A percentile compares a stretch with the other conserved stretches of the same genome.
These are phyloP conservation scores for Ophiostoma quercus DNA, from an alignment of 2,329 filamentous ascomycete species.

Conservation along the genomic window DNA sequence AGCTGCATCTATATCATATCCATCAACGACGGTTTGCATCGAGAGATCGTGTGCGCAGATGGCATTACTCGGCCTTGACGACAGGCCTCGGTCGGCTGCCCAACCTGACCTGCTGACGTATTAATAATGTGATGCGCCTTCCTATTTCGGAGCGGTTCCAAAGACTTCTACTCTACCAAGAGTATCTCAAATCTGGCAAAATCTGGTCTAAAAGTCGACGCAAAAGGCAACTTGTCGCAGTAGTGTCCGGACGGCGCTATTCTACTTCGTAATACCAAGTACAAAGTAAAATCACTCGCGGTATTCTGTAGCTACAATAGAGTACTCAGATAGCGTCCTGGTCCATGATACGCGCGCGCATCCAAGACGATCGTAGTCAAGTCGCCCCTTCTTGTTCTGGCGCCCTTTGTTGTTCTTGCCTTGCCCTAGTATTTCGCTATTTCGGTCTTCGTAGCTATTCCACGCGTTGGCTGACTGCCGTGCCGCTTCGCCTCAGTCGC, in stretches of 20 bases:
- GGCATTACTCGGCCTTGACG: not conserved
- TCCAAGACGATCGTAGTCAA: not conserved
- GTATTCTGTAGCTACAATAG: not conserved
- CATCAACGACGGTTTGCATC: not conserved
- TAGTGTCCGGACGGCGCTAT: not conserved
- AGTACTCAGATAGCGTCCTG: not conserved
- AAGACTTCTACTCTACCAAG: not conserved
- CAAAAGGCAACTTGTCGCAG: not conserved
- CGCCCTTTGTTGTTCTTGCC: constrained; percentile 13
- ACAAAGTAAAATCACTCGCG: not conserved
- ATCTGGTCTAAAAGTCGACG: not conserved
- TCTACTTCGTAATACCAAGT: not conserved
- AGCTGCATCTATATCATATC: not conserved
- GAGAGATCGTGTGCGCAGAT: not conserved
- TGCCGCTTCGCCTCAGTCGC: not conserved
- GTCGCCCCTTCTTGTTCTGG: not conserved
- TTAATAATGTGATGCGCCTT: not conserved
- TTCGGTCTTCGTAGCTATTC: not conserved
- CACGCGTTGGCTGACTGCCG: not conserved
- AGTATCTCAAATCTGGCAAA: not conserved
- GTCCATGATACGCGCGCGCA: constrained; percentile 1
- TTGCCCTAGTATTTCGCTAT: not conserved
- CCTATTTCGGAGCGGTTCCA: not conserved
- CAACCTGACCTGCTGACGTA: not conserved
- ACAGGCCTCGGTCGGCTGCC: not conserved